Conservation (phyloP, 768 basidiomycete species). For the Xerocomus potaroensis region DNA sequence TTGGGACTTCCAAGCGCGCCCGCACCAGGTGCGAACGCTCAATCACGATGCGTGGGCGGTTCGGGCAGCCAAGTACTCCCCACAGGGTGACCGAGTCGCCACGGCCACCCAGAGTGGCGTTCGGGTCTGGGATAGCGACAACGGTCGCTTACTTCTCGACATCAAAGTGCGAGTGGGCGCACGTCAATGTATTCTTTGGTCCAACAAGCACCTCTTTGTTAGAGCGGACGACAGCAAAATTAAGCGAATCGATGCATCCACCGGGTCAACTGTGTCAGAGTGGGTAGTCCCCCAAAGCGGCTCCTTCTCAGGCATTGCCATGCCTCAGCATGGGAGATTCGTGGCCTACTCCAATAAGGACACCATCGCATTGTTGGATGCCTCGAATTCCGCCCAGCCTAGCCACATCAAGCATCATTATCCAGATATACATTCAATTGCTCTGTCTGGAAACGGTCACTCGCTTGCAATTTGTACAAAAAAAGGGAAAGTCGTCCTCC, state of each 20-base stretch:
- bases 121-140: neutral
- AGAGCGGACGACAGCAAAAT: neutral
- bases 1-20: neutral
- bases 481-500: neutral
- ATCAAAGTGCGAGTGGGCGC: too few relatives aligned
- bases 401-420: neutral
- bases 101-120: neutral
- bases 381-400: neutral
- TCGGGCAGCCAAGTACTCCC: neutral
- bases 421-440: neutral
- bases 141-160: neutral
- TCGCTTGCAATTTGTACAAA: neutral
- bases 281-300: neutral
- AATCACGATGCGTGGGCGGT: neutral
- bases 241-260: neutral
- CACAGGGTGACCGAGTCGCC: neutral
- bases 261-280: neutral
- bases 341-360: neutral
- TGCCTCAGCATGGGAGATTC: neutral
- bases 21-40: neutral
- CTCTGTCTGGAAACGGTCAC: neutral
- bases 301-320: neutral
- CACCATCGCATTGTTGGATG: neutral
- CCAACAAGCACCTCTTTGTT: neutral
- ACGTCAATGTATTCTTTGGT: neutral